Base-by-base conservation (phyloP, 2,329 filamentous ascomycete genomes). In the Neonectria punicea region DNA sequence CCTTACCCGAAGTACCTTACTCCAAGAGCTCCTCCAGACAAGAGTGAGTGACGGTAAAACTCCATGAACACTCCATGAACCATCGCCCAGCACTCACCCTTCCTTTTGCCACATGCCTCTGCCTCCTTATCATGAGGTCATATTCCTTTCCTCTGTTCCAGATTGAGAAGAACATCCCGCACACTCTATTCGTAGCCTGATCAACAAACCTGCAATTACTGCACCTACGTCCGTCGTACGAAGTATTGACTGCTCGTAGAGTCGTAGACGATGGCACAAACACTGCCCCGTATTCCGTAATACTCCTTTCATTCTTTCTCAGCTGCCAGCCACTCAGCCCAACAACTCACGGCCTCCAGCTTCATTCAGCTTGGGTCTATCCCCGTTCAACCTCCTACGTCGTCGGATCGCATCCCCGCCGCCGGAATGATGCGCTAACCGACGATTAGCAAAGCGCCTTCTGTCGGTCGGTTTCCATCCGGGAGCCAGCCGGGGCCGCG, bases 321-420 rank as follows among this genome's bases (percentile, higher is more conserved):
- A 22, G 36, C 53, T 56, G 36, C 49, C 53, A 53, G 53, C 60
- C 60, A 46, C 53, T 18, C 53, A 43, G 30, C 18, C 46, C 36
- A 25, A 39, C 59, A 53, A 55, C 20, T 14, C 46, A n/a, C 44
- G 16, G 16, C 22, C 46, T 49, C 46, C 46, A 16, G 30, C 30
- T 51, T 3, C 10, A 34, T 34, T 51, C 14, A n/a, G 30, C 49
- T 34, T 30, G n/a, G 49, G 10, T 25, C n/a, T 28, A 13, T 34
- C 32, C 18, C 34, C 41, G 9, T 44, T 56, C 41, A 55, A 22
- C 32, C 36, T 53, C 34, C 39, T 50, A 44, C 50, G 53, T 59
- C 18, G 36, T 58, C 63, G 59, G 63, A 59, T 59, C 43, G 28
- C 50, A 53, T 66, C 63, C 63, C 55, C 63, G 63, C 28, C 50